Percentiles rank a stretch among this genome's conserved stretches.
Conservation (phyloP, 306 rosid species). For the Canavalia ensiformis region DNA sequence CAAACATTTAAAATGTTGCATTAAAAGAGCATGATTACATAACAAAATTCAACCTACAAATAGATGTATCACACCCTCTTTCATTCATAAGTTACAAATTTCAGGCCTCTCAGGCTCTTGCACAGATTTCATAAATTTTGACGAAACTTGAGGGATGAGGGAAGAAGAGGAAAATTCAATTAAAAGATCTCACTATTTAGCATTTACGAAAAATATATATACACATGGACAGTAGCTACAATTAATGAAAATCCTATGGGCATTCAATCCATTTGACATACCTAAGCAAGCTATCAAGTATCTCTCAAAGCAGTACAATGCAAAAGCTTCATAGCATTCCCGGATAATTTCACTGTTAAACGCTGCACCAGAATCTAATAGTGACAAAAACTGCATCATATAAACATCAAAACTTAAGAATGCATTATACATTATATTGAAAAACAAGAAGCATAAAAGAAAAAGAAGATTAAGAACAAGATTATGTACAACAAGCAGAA, state of each 20-base stretch:
- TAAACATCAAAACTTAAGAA: slow-evolving; percentile 26
- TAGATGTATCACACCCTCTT: slow-evolving; percentile 3
- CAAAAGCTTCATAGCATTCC: slow-evolving; percentile 92
- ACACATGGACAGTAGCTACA: neutral
- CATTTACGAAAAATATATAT: slow-evolving; percentile 15
- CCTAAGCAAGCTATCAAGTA: slow-evolving; percentile 90
- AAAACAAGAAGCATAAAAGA: neutral
- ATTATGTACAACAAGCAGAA: slow-evolving; percentile 6
- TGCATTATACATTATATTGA: neutral
- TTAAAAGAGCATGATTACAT: neutral
- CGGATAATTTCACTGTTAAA: slow-evolving; percentile 83
- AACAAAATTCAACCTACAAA: slow-evolving; percentile 4
- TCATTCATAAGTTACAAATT: neutral
- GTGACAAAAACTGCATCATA: slow-evolving; percentile 71
- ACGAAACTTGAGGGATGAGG: neutral
- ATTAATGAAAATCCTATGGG: slow-evolving; percentile 11
- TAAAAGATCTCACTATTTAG: slow-evolving; percentile 3
- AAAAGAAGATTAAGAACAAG: neutral
- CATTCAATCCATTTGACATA: slow-evolving; percentile 48
- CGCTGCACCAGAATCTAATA: slow-evolving; percentile 75
- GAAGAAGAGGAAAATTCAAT: neutral
- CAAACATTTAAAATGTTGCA: slow-evolving; percentile 27
- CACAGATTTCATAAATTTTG: neutral
- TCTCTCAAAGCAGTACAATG: slow-evolving; percentile 90
- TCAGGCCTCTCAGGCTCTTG: slow-evolving; percentile 8